phyloP scores from a whole-genome alignment of 768 basidiomycete species.

The Lentinula sp. region DNA sequence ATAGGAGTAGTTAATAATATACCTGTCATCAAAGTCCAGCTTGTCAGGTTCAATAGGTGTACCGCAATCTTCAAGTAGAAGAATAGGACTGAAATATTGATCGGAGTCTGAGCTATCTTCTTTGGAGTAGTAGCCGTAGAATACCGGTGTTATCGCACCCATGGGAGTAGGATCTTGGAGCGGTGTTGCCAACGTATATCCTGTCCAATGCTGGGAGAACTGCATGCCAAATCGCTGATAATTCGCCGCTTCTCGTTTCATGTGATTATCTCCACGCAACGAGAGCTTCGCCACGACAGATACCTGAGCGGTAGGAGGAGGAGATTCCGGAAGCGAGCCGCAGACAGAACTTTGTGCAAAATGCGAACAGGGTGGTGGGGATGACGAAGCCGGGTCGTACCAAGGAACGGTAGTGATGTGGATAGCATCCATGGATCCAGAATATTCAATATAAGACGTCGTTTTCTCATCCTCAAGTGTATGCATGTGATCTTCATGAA shows the following conservation, averaged over 20 bases:
- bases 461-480: not conserved
- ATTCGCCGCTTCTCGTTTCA: constrained; percentile 32
- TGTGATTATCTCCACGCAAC: constrained; percentile 26
- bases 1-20: not conserved
- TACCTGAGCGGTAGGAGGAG: constrained; percentile 31
- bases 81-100: constrained; percentile 31
- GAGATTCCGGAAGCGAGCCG: constrained; percentile 3
- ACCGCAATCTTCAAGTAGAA: constrained; percentile 40
- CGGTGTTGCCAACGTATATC: constrained; percentile 37
- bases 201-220: constrained; percentile 44
- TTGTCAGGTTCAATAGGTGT: constrained; percentile 15
- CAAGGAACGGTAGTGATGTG: not conserved
- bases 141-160: constrained; percentile 52
- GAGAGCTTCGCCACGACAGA: constrained; percentile 42
- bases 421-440: not conserved
- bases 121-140: constrained; percentile 52
- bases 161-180: constrained; percentile 39
- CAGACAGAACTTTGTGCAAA: not conserved
- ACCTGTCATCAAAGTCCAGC: constrained; percentile 33
- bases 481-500: not conserved
- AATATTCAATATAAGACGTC: not conserved
- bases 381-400: not conserved
- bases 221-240: constrained; percentile 40
- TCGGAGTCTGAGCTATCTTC: not conserved
- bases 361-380: not conserved